phyloP scores from a whole-genome alignment of 2,329 filamentous ascomycete genomes.

The Fusarium sacchari region DNA sequence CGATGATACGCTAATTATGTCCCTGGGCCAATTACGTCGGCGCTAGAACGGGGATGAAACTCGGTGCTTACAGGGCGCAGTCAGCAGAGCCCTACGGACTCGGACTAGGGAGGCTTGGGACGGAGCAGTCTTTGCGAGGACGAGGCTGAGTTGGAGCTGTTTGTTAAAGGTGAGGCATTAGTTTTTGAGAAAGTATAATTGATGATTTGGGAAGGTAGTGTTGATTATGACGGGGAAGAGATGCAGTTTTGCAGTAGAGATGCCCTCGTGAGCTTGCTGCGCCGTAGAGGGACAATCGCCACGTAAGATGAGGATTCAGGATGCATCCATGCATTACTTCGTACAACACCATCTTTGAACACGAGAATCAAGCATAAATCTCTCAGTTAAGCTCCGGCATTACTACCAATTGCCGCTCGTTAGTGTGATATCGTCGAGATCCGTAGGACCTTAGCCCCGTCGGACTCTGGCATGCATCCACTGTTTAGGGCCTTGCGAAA shows the following conservation, averaged over 20 bases:
- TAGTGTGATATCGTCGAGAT: background rate
- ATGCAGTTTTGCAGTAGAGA: background rate
- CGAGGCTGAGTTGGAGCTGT: background rate
- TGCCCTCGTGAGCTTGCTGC: background rate
- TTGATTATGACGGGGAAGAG: background rate
- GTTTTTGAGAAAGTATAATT: accelerated
- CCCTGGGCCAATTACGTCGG: background rate
- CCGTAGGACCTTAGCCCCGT: slow-evolving; percentile 4
- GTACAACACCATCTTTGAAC: background rate
- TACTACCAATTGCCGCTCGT: background rate
- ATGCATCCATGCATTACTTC: background rate
- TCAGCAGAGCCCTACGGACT: slow-evolving; percentile 11
- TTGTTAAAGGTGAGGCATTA: background rate
- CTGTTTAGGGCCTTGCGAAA: background rate
- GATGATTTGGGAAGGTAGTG: background rate
- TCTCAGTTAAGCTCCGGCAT: background rate
- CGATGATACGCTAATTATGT: background rate
- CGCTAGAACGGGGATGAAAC: background rate
- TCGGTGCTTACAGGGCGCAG: slow-evolving; percentile 19
- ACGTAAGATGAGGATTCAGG: background rate
- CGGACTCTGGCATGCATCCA: background rate
- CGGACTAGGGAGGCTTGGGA: background rate
- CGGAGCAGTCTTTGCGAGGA: background rate
- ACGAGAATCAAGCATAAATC: background rate
- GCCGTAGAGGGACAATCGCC: background rate